phyloP scores from a whole-genome alignment of 2,329 filamentous ascomycete genomes.

The Coleophoma cylindrospora region DNA sequence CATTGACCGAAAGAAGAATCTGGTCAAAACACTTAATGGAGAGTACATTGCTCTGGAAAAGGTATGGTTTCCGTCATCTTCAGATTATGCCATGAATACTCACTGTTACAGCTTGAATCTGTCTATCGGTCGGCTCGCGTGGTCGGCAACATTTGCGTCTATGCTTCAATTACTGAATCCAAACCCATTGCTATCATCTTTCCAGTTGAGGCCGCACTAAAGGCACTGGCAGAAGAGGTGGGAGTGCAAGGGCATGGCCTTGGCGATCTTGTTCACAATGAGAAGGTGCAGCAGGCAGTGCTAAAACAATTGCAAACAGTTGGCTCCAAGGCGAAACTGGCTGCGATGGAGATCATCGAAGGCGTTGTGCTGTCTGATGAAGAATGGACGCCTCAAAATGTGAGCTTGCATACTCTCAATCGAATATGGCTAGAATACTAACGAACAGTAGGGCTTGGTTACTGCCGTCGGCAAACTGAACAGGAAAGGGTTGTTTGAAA shows the following conservation, averaged over 20 bases:
- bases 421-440: constrained; percentile 20
- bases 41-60: constrained; percentile 98
- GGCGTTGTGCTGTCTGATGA: constrained; percentile 75
- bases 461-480: constrained; percentile 68
- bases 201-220: constrained; percentile 57
- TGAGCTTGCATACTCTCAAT: constrained; percentile 42
- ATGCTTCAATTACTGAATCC: constrained; percentile 68
- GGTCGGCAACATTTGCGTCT: constrained; percentile 81
- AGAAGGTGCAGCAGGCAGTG: constrained; percentile 55
- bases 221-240: constrained; percentile 48
- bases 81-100: not conserved
- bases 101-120: constrained; percentile 62
- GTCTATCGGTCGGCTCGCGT: constrained; percentile 74
- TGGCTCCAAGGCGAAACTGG: constrained; percentile 61
- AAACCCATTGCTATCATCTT: constrained; percentile 78
- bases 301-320: constrained; percentile 62
- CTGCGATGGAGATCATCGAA: constrained; percentile 65
- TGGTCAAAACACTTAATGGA: constrained; percentile 89
- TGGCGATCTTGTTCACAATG: constrained; percentile 51
- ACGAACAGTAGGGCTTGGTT: constrained; percentile 50
- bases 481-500: constrained; percentile 56
- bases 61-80: constrained; percentile 18
- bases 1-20: constrained; percentile 86
- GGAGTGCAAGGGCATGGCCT: constrained; percentile 55
- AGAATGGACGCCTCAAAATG: constrained; percentile 80